Evolutionary conservation across 441 rosid genomes (phyloP).

Genomic region (Pelargonium myrrhifolium): DNA sequence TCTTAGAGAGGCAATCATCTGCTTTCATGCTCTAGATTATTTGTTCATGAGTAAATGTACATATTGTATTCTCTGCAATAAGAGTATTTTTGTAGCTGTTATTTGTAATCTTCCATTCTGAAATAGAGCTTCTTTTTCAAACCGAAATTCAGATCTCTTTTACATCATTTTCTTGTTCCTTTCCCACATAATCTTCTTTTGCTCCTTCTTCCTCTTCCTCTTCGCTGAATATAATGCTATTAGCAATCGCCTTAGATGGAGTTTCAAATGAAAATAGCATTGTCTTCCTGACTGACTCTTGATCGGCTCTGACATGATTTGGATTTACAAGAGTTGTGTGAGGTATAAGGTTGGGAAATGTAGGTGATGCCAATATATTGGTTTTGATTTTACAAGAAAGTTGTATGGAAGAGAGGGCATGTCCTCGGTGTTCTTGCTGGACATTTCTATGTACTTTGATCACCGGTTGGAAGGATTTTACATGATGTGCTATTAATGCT

Average conservation of each 20-base stretch:
- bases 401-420: background rate
- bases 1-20: background rate
- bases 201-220: background rate
- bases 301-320: background rate
- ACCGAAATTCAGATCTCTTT: background rate
- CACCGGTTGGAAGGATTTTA: no score
- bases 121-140: background rate
- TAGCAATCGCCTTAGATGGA: background rate
- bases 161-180: background rate
- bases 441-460: background rate
- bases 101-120: background rate
- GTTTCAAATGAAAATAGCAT: background rate
- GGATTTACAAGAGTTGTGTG: background rate
- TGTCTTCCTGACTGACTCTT: background rate
- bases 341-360: background rate
- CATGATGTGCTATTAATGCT: no score
- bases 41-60: background rate
- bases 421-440: background rate
- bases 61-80: background rate
- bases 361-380: background rate
- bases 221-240: background rate
- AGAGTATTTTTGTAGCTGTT: conserved; percentile 2
- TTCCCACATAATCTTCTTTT: no score
- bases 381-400: background rate
- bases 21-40: background rate